phyloP scores from a whole-genome alignment of 441 rosid genomes.

The Gossypium schwendimanii region DNA sequence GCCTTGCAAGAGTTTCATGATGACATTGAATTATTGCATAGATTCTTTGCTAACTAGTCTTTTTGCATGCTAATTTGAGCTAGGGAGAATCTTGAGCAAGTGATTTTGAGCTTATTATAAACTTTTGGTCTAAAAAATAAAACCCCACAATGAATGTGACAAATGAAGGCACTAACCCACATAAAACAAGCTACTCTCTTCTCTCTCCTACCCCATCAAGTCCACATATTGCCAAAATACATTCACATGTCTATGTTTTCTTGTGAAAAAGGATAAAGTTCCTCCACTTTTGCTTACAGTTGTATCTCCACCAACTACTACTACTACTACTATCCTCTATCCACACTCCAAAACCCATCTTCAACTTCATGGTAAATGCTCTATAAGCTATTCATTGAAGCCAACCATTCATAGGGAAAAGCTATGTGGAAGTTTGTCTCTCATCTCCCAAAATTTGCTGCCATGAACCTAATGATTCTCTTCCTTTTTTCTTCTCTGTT shows the following conservation, averaged over 20 bases:
- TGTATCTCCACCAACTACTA: conserved; percentile 40
- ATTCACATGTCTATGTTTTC: conserved; percentile 64
- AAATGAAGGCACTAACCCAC: conserved; percentile 10
- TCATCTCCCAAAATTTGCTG: conserved; percentile 17
- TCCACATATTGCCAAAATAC: conserved; percentile 44
- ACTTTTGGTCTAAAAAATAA: not conserved
- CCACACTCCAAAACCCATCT: conserved; percentile 25
- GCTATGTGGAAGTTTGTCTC: conserved; percentile 10
- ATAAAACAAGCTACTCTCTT: conserved; percentile 7
- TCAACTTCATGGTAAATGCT: conserved; percentile 20
- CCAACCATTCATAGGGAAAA: conserved; percentile 16
- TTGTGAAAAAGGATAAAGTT: conserved; percentile 29
- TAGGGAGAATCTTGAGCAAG: not conserved
- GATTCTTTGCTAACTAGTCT: not conserved
- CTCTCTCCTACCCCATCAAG: conserved; percentile 22
- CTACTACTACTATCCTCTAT: conserved; percentile 16
- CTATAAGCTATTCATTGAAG: conserved; percentile 12
- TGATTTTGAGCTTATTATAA: not conserved
- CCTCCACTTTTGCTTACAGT: conserved; percentile 27
- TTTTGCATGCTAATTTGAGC: not conserved
- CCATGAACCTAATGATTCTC: conserved; percentile 36
- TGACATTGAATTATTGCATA: not conserved
- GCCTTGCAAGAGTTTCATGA: not conserved
- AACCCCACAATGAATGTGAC: conserved; percentile 14
- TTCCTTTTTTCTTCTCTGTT: conserved; percentile 31